A percentile compares a stretch with the other conserved stretches of the same genome.
Evolutionary conservation across 2,329 filamentous ascomycete species (phyloP).

Genomic region (Aureobasidium sp.): DNA sequence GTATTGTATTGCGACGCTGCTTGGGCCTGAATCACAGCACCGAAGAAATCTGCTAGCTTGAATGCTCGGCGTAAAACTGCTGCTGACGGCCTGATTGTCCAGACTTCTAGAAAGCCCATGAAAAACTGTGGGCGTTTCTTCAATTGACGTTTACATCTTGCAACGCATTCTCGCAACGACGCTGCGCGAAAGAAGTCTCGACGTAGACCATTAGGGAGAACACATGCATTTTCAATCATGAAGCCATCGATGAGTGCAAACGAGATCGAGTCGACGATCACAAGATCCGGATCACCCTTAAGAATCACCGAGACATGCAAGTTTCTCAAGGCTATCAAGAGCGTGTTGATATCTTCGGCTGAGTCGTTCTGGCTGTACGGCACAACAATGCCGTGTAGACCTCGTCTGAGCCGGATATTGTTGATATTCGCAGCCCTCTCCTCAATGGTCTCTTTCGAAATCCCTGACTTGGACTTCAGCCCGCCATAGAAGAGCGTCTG

Average conservation of each 20-base stretch:
- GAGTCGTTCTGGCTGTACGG: slow-evolving; percentile 20
- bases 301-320: slow-evolving; percentile 23
- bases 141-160: slow-evolving; percentile 24
- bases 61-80: slow-evolving; percentile 23
- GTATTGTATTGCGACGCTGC: slow-evolving; percentile 13
- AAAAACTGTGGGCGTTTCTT: slow-evolving; percentile 24
- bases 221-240: slow-evolving; percentile 23
- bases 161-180: slow-evolving; percentile 23
- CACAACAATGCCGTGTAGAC: slow-evolving; percentile 23
- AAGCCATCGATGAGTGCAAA: slow-evolving; percentile 23
- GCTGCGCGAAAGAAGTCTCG: slow-evolving; percentile 24
- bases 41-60: slow-evolving; percentile 27
- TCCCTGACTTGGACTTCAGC: background rate
- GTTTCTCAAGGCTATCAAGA: slow-evolving; percentile 13
- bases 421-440: slow-evolving; percentile 15
- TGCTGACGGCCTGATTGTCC: slow-evolving; percentile 22
- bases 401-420: slow-evolving; percentile 21
- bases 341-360: slow-evolving; percentile 15
- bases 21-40: slow-evolving; percentile 21
- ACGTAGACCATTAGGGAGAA: slow-evolving; percentile 21
- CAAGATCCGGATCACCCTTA: slow-evolving; percentile 21
- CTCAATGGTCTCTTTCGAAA: background rate
- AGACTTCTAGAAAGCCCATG: slow-evolving; percentile 25
- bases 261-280: slow-evolving; percentile 21
- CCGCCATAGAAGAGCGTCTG: slow-evolving; percentile 14